Conservation (phyloP, 2,329 filamentous ascomycete genomes). For the Salinomyces thailandicus region DNA sequence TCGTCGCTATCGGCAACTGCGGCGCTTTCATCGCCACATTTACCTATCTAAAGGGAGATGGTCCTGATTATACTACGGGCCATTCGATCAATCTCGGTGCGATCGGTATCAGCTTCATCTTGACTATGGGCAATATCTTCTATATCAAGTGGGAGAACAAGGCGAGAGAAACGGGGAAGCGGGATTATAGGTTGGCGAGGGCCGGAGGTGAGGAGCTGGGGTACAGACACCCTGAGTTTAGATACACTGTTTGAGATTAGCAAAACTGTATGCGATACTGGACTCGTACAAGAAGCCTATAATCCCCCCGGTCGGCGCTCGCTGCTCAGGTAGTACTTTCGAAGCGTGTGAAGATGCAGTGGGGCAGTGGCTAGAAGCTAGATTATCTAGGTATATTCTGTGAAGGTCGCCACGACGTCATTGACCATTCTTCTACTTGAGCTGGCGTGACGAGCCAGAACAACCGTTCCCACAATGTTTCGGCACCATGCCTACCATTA, state of each 20-base stretch:
- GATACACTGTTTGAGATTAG: slow-evolving; percentile 27
- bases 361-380: no score
- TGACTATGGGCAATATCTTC: slow-evolving; percentile 25
- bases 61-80: slow-evolving; percentile 28
- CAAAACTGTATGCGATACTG: no score
- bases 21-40: slow-evolving; percentile 38
- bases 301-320: no score
- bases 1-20: slow-evolving; percentile 34
- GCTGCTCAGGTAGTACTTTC: no score
- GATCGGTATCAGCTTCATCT: slow-evolving; percentile 27
- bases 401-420: no score
- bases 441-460: no score
- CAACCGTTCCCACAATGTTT: no score
- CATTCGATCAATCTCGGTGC: slow-evolving; percentile 34
- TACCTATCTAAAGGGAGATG: slow-evolving; percentile 35
- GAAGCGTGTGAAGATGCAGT: no score
- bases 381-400: no score
- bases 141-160: slow-evolving; percentile 35
- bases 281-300: no score
- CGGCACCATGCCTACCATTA: no score
- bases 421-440: no score
- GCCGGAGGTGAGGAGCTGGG: slow-evolving; percentile 27
- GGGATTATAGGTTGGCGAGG: slow-evolving; percentile 27
- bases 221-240: slow-evolving; percentile 32
- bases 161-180: slow-evolving; percentile 29